These are phyloP conservation scores for Eucalyptus victrix DNA, from an alignment of 345 rosid species.

Conservation along the genomic window DNA sequence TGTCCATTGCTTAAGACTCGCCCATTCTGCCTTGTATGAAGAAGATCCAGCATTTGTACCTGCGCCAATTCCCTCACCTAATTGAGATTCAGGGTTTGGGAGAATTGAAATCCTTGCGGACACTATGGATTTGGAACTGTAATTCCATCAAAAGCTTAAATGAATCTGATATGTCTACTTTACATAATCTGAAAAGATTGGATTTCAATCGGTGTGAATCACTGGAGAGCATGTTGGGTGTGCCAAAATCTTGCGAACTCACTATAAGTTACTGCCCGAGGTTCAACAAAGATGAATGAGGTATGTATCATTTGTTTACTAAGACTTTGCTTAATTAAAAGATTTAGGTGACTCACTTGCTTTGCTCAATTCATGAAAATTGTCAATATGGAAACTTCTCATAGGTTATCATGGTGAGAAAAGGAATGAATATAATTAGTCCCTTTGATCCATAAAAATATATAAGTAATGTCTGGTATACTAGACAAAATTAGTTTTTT, in stretches of 20 bases:
- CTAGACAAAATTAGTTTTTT: too few species aligned
- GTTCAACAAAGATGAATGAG: too few species aligned
- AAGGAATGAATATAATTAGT: too few species aligned
- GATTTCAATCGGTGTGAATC: neutral
- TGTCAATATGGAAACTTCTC: too few species aligned
- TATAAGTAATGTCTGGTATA: too few species aligned
- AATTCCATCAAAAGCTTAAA: neutral
- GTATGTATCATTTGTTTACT: too few species aligned
- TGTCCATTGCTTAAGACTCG: neutral
- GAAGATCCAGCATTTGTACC: neutral
- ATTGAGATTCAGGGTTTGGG: neutral
- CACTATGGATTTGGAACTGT: neutral
- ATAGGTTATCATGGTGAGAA: too few species aligned
- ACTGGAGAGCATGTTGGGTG: neutral
- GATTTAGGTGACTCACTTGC: too few species aligned
- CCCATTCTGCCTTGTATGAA: neutral
- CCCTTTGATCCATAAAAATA: too few species aligned
- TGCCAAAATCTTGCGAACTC: neutral
- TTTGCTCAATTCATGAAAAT: too few species aligned
- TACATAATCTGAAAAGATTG: neutral
- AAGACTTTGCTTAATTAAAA: too few species aligned
- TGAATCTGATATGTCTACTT: rapidly evolving
- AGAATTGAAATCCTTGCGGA: neutral
- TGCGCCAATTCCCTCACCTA: neutral
- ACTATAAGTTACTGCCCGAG: too few species aligned